Evolutionary conservation across 2,329 filamentous ascomycete species (phyloP).

Genomic region (Epichloe sibirici): DNA sequence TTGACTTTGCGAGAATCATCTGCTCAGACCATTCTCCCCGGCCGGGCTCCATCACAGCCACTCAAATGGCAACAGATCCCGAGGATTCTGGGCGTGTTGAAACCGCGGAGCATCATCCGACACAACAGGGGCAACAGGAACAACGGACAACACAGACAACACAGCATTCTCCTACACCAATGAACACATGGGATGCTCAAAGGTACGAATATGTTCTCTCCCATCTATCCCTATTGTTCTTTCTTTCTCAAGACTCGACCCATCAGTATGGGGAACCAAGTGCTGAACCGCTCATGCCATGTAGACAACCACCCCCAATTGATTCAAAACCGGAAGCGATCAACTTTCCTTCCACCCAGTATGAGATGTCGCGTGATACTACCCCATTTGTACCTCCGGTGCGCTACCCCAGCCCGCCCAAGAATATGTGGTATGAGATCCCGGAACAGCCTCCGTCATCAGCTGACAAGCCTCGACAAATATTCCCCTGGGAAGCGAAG

Average conservation of each 20-base stretch:
- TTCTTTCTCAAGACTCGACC: background rate
- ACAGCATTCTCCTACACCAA: background rate
- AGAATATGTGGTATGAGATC: slow-evolving; percentile 79
- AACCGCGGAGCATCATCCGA: background rate
- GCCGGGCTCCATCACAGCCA: background rate
- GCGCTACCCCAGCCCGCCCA: slow-evolving; percentile 71
- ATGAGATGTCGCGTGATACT: slow-evolving; percentile 70
- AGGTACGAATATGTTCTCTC: slow-evolving; percentile 24
- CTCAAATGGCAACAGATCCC: background rate
- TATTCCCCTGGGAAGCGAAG: slow-evolving; percentile 85
- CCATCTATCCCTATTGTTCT: background rate
- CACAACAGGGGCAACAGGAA: background rate
- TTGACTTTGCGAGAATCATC: background rate
- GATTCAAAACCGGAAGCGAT: slow-evolving; percentile 72
- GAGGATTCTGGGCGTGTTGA: background rate
- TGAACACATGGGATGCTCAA: slow-evolving; percentile 42
- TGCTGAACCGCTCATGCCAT: slow-evolving; percentile 7
- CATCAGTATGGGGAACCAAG: background rate
- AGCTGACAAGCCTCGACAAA: slow-evolving; percentile 47
- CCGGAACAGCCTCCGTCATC: slow-evolving; percentile 48
- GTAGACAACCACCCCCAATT: slow-evolving; percentile 48
- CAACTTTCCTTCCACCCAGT: slow-evolving; percentile 68
- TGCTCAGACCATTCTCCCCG: background rate
- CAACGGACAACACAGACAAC: background rate
- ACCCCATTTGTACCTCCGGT: slow-evolving; percentile 65